phyloP scores from a whole-genome alignment of 257 asterid genomes.

The Rehmannia glutinosa region DNA sequence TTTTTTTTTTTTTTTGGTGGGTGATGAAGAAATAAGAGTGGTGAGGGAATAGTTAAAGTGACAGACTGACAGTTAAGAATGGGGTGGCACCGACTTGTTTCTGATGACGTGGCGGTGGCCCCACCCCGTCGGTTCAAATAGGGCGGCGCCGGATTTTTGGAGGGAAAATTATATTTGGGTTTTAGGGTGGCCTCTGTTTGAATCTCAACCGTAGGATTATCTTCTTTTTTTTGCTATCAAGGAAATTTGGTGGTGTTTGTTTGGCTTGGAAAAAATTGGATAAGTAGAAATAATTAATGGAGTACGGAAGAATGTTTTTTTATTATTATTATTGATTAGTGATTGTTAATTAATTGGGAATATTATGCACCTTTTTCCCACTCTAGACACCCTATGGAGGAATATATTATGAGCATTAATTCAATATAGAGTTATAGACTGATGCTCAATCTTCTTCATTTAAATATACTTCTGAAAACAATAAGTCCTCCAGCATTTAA shows the following conservation, averaged over 20 bases:
- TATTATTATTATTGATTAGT: background rate
- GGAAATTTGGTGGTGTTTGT: too few species aligned
- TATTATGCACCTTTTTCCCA: too few species aligned
- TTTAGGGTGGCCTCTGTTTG: conserved; percentile 9
- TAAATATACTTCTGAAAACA: too few species aligned
- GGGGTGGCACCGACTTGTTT: conserved; percentile 62
- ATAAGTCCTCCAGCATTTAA: too few species aligned
- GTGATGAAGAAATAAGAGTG: too few species aligned
- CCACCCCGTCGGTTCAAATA: conserved; percentile 41
- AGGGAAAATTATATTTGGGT: conserved; percentile 33
- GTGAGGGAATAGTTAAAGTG: background rate
- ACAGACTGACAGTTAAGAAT: conserved; percentile 36
- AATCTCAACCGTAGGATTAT: conserved; percentile 7
- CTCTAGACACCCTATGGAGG: too few species aligned
- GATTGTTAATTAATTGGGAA: background rate
- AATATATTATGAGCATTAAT: too few species aligned
- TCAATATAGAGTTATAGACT: too few species aligned
- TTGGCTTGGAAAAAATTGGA: too few species aligned
- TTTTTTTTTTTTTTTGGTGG: background rate
- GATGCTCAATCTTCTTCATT: too few species aligned
- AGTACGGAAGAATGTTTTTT: background rate
- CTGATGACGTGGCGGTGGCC: conserved; percentile 29
- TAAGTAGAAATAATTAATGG: background rate
- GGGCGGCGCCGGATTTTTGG: conserved; percentile 51
- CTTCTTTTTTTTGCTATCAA: too few species aligned